These are phyloP conservation scores for Fusarium domesticum DNA, from an alignment of 2,329 filamentous ascomycete species.

Conservation along the genomic window DNA sequence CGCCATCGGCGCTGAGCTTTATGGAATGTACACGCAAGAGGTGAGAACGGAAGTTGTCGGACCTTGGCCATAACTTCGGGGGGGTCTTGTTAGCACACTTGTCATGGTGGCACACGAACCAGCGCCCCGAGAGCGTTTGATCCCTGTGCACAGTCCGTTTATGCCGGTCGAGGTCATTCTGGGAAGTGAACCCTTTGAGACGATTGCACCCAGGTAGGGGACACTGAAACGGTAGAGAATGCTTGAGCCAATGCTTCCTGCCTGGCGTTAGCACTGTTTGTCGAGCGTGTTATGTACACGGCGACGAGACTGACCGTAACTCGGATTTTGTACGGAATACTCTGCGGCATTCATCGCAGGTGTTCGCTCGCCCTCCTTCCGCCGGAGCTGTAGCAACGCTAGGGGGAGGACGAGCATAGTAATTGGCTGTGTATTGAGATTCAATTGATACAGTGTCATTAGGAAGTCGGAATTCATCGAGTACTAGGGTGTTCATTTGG, in stretches of 20 bases:
- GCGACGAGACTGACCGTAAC: conserved; percentile 44
- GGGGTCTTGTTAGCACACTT: conserved; percentile 22
- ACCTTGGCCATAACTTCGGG: conserved; percentile 71
- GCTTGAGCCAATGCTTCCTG: conserved; percentile 73
- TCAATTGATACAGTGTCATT: background rate
- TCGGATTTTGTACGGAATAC: conserved; percentile 52
- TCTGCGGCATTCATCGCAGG: conserved; percentile 41
- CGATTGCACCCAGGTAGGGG: conserved; percentile 53
- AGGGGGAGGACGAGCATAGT: conserved; percentile 10
- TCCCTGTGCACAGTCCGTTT: conserved; percentile 66
- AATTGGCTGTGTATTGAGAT: conserved; percentile 7
- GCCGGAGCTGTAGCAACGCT: conserved; percentile 18
- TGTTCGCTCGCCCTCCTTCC: conserved; percentile 17
- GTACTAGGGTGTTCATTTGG: conserved; percentile 24
- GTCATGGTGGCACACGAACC: conserved; percentile 27
- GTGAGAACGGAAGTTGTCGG: conserved; percentile 86
- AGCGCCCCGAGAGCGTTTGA: conserved; percentile 29
- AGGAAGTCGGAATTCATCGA: conserved; percentile 31
- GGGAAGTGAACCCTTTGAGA: conserved; percentile 69
- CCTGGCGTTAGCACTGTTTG: conserved; percentile 17
- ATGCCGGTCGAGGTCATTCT: conserved; percentile 80
- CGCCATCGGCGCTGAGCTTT: conserved; percentile 35
- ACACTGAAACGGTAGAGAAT: conserved; percentile 67
- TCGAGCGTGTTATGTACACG: background rate
- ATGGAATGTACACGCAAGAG: conserved; percentile 63